Evolutionary conservation across 441 rosid genomes (phyloP).

Genomic region (Jatropha multifida): DNA sequence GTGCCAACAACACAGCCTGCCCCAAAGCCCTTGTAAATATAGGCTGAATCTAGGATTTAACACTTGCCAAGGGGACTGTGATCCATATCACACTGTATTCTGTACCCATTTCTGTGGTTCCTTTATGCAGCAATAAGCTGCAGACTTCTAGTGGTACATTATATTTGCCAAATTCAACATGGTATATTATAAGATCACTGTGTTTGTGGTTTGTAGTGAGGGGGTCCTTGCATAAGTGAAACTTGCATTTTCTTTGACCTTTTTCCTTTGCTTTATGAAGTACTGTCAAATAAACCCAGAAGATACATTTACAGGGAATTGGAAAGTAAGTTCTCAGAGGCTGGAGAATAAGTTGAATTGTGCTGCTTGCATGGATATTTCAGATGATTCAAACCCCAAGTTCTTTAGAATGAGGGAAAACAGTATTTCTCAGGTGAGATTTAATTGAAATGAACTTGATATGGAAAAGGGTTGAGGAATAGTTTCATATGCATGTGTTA

Average conservation of each 20-base stretch:
- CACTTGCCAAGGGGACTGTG: neutral
- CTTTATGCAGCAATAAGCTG: neutral
- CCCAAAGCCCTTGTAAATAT: neutral
- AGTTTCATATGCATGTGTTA: neutral
- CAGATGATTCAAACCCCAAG: constrained; percentile 26
- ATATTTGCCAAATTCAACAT: neutral
- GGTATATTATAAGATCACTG: neutral
- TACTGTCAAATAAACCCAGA: neutral
- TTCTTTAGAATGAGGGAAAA: constrained; percentile 28
- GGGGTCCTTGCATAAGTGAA: neutral
- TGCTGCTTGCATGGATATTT: constrained; percentile 7
- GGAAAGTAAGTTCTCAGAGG: constrained; percentile 36
- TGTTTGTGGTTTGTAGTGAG: neutral
- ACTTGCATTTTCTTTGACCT: neutral
- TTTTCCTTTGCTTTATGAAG: neutral
- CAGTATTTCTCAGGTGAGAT: constrained; percentile 43
- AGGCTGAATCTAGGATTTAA: neutral
- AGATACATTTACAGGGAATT: constrained; percentile 36
- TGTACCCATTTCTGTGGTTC: neutral
- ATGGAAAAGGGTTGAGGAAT: constrained; percentile 8
- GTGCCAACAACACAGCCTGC: neutral
- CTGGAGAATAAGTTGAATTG: constrained; percentile 25
- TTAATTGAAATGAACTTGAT: constrained; percentile 14
- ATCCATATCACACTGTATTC: neutral
- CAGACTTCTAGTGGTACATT: neutral